Conservation (phyloP, 2,329 filamentous ascomycete species). For the Venturia carpophila region DNA sequence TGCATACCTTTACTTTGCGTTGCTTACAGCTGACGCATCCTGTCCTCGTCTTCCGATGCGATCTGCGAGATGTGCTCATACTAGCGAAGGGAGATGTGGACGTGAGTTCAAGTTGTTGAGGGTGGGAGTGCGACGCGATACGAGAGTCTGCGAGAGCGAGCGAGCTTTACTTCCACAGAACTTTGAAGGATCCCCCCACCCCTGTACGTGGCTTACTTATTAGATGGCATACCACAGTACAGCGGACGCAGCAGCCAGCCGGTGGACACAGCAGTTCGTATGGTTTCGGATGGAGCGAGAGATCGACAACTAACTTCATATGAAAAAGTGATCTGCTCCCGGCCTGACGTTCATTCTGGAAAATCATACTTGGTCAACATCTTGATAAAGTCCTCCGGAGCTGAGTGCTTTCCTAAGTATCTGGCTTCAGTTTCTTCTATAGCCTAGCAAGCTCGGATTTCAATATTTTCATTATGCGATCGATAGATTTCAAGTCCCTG, state of each 20-base stretch:
- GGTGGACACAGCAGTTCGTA: background rate
- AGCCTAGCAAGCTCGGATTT: no score
- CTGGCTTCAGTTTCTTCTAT: no score
- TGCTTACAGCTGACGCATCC: conserved; percentile 11
- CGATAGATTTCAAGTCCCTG: no score
- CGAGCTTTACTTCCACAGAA: background rate
- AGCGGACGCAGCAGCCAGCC: background rate
- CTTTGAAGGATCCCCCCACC: background rate
- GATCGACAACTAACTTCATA: background rate
- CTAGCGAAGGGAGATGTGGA: background rate
- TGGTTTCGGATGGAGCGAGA: background rate
- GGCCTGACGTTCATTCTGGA: no score
- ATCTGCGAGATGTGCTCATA: conserved; percentile 3
- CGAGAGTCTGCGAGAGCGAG: background rate
- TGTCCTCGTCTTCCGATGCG: conserved; percentile 2
- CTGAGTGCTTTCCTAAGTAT: no score
- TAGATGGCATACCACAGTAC: no score
- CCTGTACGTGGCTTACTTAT: background rate
- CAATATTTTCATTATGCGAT: no score
- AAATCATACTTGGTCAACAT: no score
- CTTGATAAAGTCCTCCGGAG: no score
- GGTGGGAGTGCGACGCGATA: background rate
- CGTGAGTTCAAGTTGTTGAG: background rate
- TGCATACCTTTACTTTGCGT: conserved; percentile 12
- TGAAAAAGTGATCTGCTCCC: no score